Evolutionary conservation across 169 alveolate genomes (phyloP).

Genomic region (Theileria orientalis): DNA sequence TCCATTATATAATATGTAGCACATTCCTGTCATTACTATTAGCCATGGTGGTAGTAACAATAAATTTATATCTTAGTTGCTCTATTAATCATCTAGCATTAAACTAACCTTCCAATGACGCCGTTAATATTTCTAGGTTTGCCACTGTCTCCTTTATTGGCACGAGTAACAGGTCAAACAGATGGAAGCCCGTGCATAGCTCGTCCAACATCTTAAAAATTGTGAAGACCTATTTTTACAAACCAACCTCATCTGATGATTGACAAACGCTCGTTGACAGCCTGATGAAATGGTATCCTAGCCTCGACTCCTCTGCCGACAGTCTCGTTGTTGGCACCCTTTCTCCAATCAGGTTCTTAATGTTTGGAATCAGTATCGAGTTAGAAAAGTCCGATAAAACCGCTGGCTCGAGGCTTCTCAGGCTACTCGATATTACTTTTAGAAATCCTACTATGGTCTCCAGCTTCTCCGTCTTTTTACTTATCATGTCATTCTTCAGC

Average conservation of each 20-base stretch:
- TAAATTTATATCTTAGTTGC: no score
- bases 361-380: constrained; percentile 34
- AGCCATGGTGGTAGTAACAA: background rate
- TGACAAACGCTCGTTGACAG: constrained; percentile 1
- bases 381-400: constrained; percentile 24
- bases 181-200: constrained; percentile 50
- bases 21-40: background rate
- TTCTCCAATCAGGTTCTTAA: constrained; percentile 48
- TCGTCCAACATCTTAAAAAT: constrained; percentile 32
- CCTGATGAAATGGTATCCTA: constrained; percentile 8
- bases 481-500: constrained; percentile 14
- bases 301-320: constrained; percentile 19
- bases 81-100: no score
- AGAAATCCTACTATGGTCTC: constrained; percentile 18
- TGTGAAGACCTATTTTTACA: background rate
- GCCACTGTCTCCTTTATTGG: constrained; percentile 56
- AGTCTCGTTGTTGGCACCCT: constrained; percentile 45
- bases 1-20: constrained; percentile 19
- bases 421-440: constrained; percentile 18
- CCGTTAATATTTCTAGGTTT: constrained; percentile 34
- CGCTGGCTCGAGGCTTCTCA: constrained; percentile 4
- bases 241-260: background rate
- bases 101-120: constrained; percentile 26
- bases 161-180: constrained; percentile 49
- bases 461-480: background rate